Evolutionary conservation across 192 early-diverging fungal genomes (phyloP).

Genomic region (Coemansia guatemalensis): DNA sequence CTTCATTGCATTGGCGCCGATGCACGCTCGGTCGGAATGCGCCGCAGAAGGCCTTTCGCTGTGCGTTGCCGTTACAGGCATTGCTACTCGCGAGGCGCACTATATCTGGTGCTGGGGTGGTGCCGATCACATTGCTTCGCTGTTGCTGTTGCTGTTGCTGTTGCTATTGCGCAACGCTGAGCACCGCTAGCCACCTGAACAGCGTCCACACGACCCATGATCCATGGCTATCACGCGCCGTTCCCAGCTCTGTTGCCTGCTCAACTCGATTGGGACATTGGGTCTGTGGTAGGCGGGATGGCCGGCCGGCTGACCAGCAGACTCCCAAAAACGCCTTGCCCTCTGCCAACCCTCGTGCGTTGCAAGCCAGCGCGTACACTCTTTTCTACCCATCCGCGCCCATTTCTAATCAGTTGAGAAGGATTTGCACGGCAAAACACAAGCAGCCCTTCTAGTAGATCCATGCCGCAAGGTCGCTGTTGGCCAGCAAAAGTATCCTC

Average conservation of each 20-base stretch:
- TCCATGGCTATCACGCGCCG: neutral
- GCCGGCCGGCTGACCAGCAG: neutral
- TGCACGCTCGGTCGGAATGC: neutral
- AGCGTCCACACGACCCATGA: neutral
- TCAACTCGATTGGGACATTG: neutral
- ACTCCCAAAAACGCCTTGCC: neutral
- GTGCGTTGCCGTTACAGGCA: neutral
- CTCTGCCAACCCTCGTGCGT: neutral
- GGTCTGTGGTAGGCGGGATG: neutral
- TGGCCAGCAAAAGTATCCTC: conserved; percentile 9
- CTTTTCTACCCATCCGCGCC: neutral
- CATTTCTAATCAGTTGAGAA: neutral
- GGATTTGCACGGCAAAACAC: conserved; percentile 24
- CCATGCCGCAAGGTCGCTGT: neutral
- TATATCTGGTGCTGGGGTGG: too few relatives aligned
- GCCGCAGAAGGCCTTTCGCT: neutral
- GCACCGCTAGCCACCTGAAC: neutral
- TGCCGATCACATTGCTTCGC: neutral
- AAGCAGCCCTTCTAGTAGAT: neutral
- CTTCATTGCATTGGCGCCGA: neutral
- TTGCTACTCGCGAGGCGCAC: too few relatives aligned
- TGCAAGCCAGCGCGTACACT: neutral
- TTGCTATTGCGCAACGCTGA: neutral
- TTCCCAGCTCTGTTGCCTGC: neutral
- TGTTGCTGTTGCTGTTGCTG: neutral